These are phyloP conservation scores for Blastosporella zonata DNA, from an alignment of 1,284 basidiomycete species.

Conservation along the genomic window DNA sequence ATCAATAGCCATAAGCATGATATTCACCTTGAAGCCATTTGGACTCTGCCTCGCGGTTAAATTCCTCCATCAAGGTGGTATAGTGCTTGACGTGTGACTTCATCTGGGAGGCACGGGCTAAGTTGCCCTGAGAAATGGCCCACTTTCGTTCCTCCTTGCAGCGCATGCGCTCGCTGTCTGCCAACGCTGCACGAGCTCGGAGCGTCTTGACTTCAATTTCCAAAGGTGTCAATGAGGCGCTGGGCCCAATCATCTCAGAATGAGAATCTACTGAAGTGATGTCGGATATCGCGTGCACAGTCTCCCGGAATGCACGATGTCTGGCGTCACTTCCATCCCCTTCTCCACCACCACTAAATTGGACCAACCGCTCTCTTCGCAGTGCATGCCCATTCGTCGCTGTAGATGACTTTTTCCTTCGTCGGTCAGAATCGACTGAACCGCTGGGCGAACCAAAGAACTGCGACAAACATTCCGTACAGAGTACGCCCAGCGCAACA, in stretches of 20 bases:
- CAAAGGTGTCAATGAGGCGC: conserved; percentile 55
- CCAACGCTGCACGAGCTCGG: conserved; percentile 70
- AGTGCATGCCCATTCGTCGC: conserved; percentile 17
- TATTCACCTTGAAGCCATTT: conserved; percentile 63
- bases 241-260: conserved; percentile 57
- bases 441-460: conserved; percentile 42
- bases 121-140: conserved; percentile 74
- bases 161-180: conserved; percentile 75
- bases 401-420: conserved; percentile 25
- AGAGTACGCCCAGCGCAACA: conserved; percentile 58
- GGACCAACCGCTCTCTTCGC: conserved; percentile 30
- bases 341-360: conserved; percentile 32
- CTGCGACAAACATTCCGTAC: conserved; percentile 64
- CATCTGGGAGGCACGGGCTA: conserved; percentile 69
- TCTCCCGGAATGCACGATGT: conserved; percentile 23
- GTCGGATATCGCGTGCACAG: conserved; percentile 38
- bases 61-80: conserved; percentile 74
- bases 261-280: conserved; percentile 59
- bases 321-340: conserved; percentile 29
- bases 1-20: background rate
- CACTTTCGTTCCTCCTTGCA: conserved; percentile 83
- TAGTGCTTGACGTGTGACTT: conserved; percentile 79
- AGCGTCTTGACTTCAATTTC: conserved; percentile 71
- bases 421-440: conserved; percentile 20
- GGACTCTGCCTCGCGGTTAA: conserved; percentile 72